Base-by-base conservation (phyloP, 192 early-diverging fungal species). In the Thoreauomyces humboldtii region DNA sequence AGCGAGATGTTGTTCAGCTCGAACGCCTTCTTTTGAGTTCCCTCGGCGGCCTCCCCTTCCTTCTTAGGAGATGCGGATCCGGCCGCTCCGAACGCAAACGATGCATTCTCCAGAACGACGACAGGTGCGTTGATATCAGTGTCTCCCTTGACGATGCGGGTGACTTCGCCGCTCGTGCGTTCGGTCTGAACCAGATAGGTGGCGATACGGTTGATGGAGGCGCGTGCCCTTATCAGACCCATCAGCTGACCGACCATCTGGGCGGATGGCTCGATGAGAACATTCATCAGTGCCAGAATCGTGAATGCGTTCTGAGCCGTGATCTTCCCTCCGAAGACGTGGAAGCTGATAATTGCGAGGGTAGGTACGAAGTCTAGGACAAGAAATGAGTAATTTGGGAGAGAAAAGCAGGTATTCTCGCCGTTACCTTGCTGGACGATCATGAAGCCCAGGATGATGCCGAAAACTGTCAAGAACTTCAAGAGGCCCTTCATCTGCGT, bases 1-100 rank as follows among this genome's bases (percentile, higher is more conserved):
- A 86, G 21, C 53, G 43, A 61, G 19, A 61, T 15, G 44, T 57
- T 37, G 2, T 14, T 35, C 32, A 57, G 35, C 55, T 2, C 33
- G 34, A 57, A 37, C 11, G 4, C 34, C 38, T 41, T 17, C 17
- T 9, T 17, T 9, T 41, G 38, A 9, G 38, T 41, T 9, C 38
- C 17, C 38, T 41, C 11, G 38, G 55, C 32, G 14, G 11, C 14
- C 3, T 63, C 61, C 15, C 41, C 7, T n/a, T 41, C n/a, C 38
- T 9, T 41, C n/a, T 41, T 41, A 12, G 38, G 38, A 9, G n/a
- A 57, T 15, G 27, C 14, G 34, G n/a, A 35, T 14, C 11, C 55
- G 2, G 2, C 15, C 21, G 7, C 50, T 4, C 14, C 7, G 15
- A 52, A 52, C 50, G 50, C 4, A 31, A 52, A 52, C 4, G 7